Evolutionary conservation across 192 early-diverging fungal species (phyloP).

Genomic region (Backusella macrospora): DNA sequence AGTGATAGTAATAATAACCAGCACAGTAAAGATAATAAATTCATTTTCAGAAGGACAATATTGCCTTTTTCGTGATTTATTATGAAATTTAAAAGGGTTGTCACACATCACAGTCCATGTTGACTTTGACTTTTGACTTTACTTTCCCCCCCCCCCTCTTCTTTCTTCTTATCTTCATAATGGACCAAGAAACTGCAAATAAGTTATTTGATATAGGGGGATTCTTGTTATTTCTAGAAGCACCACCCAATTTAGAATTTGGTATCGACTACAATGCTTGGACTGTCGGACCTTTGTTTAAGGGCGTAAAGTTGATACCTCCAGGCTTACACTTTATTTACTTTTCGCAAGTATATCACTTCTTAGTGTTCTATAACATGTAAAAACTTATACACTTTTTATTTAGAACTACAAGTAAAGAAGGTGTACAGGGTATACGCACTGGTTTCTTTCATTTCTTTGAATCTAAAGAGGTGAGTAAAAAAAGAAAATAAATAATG

Average conservation of each 20-base stretch:
- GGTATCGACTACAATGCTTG: conserved; percentile 92
- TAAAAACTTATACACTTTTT: neutral
- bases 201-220: conserved; percentile 76
- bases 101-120: neutral
- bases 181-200: conserved; percentile 87
- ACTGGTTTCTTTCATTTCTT: conserved; percentile 82
- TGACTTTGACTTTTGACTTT: neutral
- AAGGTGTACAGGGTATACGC: conserved; percentile 56
- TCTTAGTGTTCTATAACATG: neutral
- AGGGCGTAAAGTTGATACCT: conserved; percentile 91
- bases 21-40: neutral
- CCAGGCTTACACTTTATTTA: conserved; percentile 93
- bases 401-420: conserved; percentile 42
- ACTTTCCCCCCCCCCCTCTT: too few relatives aligned
- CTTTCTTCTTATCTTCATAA: conserved; percentile 25
- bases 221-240: conserved; percentile 80
- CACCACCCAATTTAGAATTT: conserved; percentile 80
- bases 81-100: too few relatives aligned
- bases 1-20: too few relatives aligned
- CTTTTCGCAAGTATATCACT: conserved; percentile 64
- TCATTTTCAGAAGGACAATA: neutral
- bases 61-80: neutral
- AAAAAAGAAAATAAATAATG: neutral
- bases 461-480: conserved; percentile 57
- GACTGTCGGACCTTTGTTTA: conserved; percentile 89